Base-by-base conservation (phyloP, 495 filamentous ascomycete species). In the Penicillium samsonianum region DNA sequence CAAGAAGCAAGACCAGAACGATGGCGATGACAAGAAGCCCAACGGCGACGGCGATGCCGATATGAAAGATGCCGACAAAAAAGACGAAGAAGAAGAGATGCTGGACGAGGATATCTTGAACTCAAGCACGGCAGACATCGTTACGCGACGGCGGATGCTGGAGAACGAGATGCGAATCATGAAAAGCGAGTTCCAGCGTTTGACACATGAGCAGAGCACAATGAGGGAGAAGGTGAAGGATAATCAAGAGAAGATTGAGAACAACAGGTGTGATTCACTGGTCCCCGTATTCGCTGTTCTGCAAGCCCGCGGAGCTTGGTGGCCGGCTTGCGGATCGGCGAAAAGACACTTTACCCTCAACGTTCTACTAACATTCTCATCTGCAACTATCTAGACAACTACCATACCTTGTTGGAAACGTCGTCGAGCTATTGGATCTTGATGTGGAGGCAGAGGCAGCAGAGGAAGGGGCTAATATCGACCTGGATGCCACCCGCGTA, bases 151-250 rank as follows among this genome's bases (percentile, higher is more conserved):
- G 78, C 85, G 91, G 65, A 81, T 98, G 67, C 81, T 98, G 63
- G 94, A 98, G 70, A 98, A 98, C 73, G 94, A 98, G 73, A 85
- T 92, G 67, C 85, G 94, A 55, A 96, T 98, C 73, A 98, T 98
- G 94, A 93, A 87, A 82, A 96, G 91, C 83, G 94, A 98, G 75
- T 91, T 83, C 68, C 91, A 96, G 73, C 87, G 94, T 65, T 81
- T 98, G 79, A 87, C 87, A 63, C 94, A 98, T 67, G 94, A 98
- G 77, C 96, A 96, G 78, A 83, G 86, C 51, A 84, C 87, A 57
- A 98, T 98, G 94, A 82, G 85, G 55, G 95, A 98, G 70, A 97
- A 96, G 81, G 96, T 98, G 70, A 98, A 97, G 82, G 94, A 98
- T 69, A 98, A 98, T 66, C 75, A 89, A 65, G 94, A 98, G 61